Evolutionary conservation across 192 early-diverging fungal genomes (phyloP).

Genomic region (Coemansia sp.): DNA sequence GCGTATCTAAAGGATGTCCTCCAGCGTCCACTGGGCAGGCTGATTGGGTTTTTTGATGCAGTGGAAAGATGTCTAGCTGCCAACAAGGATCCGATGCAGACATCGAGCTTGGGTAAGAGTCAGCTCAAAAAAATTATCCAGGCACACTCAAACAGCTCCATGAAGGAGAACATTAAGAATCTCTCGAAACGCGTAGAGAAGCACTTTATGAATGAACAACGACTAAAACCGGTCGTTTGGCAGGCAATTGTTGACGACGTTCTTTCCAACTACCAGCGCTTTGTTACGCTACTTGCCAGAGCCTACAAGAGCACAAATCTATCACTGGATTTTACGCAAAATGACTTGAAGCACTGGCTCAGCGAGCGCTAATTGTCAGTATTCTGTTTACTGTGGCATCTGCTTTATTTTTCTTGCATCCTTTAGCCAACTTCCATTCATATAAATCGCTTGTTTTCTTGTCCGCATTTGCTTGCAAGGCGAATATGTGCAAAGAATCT

Average conservation of each 20-base stretch:
- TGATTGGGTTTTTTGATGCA: conserved; percentile 96
- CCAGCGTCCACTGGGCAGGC: conserved; percentile 80
- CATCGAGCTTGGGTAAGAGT: conserved; percentile 73
- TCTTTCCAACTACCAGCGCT: conserved; percentile 73
- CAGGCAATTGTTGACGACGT: conserved; percentile 87
- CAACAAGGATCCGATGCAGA: conserved; percentile 62
- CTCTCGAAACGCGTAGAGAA: conserved; percentile 93
- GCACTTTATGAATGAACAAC: conserved; percentile 85
- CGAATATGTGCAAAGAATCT: too few species aligned
- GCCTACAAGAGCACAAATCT: conserved; percentile 87
- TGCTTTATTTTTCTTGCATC: background rate
- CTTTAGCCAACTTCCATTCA: background rate
- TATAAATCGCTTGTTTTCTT: too few species aligned
- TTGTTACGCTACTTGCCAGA: conserved; percentile 77
- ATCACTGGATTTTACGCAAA: conserved; percentile 79
- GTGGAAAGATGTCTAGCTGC: conserved; percentile 81
- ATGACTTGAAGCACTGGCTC: conserved; percentile 52
- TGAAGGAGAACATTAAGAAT: conserved; percentile 66
- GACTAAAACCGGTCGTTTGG: conserved; percentile 88
- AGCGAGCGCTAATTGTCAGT: conserved; percentile 33
- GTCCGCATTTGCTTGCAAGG: too few species aligned
- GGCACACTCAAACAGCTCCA: conserved; percentile 81
- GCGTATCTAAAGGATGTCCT: conserved; percentile 88
- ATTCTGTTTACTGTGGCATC: background rate
- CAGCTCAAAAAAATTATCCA: conserved; percentile 83